Evolutionary conservation across 2,329 filamentous ascomycete genomes (phyloP).

Genomic region (Bipolaris oryzae): DNA sequence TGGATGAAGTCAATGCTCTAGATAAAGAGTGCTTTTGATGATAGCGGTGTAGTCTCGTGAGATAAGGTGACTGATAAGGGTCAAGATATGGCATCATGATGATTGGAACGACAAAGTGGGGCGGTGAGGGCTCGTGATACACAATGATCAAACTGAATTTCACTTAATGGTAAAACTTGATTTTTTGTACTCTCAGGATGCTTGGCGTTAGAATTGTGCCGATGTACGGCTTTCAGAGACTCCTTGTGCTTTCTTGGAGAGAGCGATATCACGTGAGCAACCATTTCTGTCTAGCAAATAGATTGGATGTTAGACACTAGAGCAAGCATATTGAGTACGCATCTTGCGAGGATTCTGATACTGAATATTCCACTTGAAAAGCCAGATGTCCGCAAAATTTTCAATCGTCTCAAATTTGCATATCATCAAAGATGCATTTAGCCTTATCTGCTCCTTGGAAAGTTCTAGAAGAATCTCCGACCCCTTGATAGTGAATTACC

Average conservation of each 20-base stretch:
- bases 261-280: background rate
- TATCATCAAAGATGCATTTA: no score
- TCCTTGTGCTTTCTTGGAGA: background rate
- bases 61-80: conserved; percentile 1
- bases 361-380: no score
- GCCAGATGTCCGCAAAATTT: no score
- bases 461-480: no score
- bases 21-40: background rate
- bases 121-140: background rate
- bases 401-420: no score
- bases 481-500: no score
- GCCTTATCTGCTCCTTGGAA: no score
- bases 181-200: background rate
- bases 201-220: background rate
- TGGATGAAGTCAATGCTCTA: background rate
- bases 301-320: background rate
- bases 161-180: background rate
- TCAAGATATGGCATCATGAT: background rate
- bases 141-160: background rate
- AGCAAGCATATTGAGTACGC: background rate
- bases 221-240: background rate
- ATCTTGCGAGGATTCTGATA: background rate
- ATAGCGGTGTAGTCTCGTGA: background rate
- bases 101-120: background rate
- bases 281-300: no score